Conservation (phyloP, 2,329 filamentous ascomycete genomes). For the Emergomyces pasteurianus region DNA sequence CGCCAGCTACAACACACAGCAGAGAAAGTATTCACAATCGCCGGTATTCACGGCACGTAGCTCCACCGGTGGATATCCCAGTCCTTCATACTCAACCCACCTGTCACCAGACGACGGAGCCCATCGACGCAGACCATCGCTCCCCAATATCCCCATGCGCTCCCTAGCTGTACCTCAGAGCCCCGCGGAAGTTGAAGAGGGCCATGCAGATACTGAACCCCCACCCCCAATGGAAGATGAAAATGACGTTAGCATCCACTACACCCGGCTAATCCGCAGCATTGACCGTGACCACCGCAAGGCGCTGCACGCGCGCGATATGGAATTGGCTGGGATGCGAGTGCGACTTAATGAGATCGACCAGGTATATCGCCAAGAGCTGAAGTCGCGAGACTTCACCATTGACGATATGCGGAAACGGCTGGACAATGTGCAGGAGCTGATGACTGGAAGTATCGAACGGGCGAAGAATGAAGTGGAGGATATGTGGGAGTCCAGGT, state of each 20-base stretch:
- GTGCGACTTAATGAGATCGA: constrained; percentile 20
- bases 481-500: constrained; percentile 23
- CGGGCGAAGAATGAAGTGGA: constrained; percentile 22
- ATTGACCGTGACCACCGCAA: constrained; percentile 20
- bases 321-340: constrained; percentile 17
- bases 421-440: constrained; percentile 14
- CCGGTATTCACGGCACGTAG: neutral
- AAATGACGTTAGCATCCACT: constrained; percentile 20
- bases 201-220: constrained; percentile 9
- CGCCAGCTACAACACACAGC: constrained; percentile 4
- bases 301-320: constrained; percentile 18
- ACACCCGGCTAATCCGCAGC: constrained; percentile 19
- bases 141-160: neutral
- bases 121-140: neutral
- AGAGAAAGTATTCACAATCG: neutral
- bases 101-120: constrained; percentile 6
- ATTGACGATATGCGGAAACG: constrained; percentile 18
- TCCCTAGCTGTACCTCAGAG: constrained; percentile 7
- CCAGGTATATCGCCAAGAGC: constrained; percentile 19
- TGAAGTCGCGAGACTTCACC: constrained; percentile 18
- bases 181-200: constrained; percentile 10
- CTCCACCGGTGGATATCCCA: neutral
- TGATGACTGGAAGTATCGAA: constrained; percentile 16
- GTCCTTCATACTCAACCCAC: constrained; percentile 4
- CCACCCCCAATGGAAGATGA: constrained; percentile 20